These are phyloP conservation scores for Periconia sp. DNA, from an alignment of 2,329 filamentous ascomycete genomes.

Conservation along the genomic window DNA sequence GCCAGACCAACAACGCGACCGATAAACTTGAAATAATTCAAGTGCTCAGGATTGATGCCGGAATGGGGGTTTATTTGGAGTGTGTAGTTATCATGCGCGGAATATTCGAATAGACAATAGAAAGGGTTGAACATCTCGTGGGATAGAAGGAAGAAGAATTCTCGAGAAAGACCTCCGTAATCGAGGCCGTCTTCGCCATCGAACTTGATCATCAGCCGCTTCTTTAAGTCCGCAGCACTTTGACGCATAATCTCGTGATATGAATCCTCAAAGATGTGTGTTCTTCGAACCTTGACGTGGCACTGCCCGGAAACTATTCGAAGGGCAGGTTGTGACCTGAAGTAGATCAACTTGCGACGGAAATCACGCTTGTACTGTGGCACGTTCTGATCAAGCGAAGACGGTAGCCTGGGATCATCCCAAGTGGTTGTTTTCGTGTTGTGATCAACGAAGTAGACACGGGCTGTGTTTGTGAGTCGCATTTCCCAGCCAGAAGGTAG, in stretches of 20 bases:
- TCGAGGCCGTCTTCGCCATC: slow-evolving; percentile 97
- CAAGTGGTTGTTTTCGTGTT: slow-evolving; percentile 99
- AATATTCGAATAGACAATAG: slow-evolving; percentile 99
- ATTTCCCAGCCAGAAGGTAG: slow-evolving; percentile 99
- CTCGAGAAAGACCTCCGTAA: slow-evolving; percentile 91
- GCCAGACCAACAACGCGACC: slow-evolving; percentile 94
- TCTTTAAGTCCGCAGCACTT: slow-evolving; percentile 94
- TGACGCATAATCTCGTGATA: slow-evolving; percentile 98
- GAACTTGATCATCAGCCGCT: slow-evolving; percentile 99
- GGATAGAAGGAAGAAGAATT: slow-evolving; percentile 98
- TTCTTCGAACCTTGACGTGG: slow-evolving; percentile 94
- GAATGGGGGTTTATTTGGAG: slow-evolving; percentile 99
- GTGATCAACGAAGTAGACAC: slow-evolving; percentile 98
- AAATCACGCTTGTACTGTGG: slow-evolving; percentile 99
- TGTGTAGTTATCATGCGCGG: slow-evolving; percentile 99
- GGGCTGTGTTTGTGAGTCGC: slow-evolving; percentile 95
- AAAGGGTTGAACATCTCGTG: slow-evolving; percentile 99
- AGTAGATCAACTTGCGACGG: slow-evolving; percentile 96
- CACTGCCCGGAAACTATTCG: slow-evolving; percentile 95
- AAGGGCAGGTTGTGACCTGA: slow-evolving; percentile 95
- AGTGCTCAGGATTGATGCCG: slow-evolving; percentile 97
- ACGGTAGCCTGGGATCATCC: slow-evolving; percentile 94
- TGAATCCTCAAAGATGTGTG: slow-evolving; percentile 97
- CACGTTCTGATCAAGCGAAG: slow-evolving; percentile 95
- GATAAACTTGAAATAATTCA: slow-evolving; percentile 99